These are phyloP conservation scores for Leccinum pseudoinsigne DNA, from an alignment of 1,284 basidiomycete genomes.

Conservation along the genomic window DNA sequence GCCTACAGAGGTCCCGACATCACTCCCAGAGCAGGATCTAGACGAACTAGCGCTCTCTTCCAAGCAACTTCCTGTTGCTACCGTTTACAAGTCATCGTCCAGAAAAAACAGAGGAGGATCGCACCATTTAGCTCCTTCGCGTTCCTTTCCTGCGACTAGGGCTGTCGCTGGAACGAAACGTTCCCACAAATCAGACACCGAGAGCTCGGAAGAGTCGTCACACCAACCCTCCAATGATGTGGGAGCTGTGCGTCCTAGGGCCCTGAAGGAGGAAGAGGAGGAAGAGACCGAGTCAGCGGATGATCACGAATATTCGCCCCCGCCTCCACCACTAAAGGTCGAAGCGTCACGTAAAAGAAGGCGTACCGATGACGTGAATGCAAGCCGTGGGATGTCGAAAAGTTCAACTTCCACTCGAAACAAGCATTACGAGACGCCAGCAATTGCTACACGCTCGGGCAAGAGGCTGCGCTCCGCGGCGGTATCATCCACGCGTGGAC, in stretches of 20 bases:
- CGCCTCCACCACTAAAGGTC: constrained; percentile 28
- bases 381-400: constrained; percentile 23
- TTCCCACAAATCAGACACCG: constrained; percentile 28
- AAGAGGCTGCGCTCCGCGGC: constrained; percentile 34
- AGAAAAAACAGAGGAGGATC: constrained; percentile 7
- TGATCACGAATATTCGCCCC: constrained; percentile 20
- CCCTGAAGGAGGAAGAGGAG: constrained; percentile 39
- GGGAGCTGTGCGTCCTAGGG: constrained; percentile 3
- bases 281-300: constrained; percentile 46
- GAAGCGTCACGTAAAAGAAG: constrained; percentile 49
- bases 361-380: constrained; percentile 34
- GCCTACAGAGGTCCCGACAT: constrained; percentile 35
- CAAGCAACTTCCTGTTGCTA: constrained; percentile 1
- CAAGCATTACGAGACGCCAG: constrained; percentile 34
- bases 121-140: constrained; percentile 4
- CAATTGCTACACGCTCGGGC: constrained; percentile 27
- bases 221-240: constrained; percentile 9
- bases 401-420: constrained; percentile 28
- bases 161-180: constrained; percentile 23
- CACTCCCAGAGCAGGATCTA: constrained; percentile 38
- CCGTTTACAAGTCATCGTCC: constrained; percentile 5
- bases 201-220: constrained; percentile 21
- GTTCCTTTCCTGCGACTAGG: constrained; percentile 6
- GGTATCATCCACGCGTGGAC: constrained; percentile 26
- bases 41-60: constrained; percentile 8